Conservation (phyloP, 345 rosid species). For the Lepidium africanum region DNA sequence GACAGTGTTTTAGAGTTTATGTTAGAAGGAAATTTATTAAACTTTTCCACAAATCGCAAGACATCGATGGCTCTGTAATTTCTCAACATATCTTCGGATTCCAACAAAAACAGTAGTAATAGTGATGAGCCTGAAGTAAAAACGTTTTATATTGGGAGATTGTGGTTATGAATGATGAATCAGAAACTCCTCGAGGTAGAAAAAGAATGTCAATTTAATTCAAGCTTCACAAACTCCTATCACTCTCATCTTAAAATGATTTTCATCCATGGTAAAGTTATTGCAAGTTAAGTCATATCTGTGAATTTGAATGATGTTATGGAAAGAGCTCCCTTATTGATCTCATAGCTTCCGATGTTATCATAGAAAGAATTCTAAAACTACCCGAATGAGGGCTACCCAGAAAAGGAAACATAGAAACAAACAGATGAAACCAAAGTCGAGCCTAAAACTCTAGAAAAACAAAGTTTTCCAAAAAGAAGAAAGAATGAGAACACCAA, state of each 20-base stretch:
- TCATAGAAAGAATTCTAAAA: not conserved
- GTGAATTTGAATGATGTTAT: not conserved
- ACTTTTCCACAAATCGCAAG: not conserved
- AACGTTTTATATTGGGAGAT: not conserved
- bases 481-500: not conserved
- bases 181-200: not conserved
- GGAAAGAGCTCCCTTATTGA: not conserved
- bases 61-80: not conserved
- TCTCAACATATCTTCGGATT: not conserved
- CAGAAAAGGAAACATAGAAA: not conserved
- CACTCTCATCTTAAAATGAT: not conserved
- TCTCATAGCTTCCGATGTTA: no score
- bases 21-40: not conserved
- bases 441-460: conserved; percentile 5
- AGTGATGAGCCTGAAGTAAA: not conserved
- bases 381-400: not conserved
- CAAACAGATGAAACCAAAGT: not conserved
- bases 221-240: not conserved
- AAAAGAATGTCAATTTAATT: not conserved
- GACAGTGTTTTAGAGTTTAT: not conserved
- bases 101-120: not conserved
- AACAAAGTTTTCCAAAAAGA: conserved; percentile 2
- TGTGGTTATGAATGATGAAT: not conserved
- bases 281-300: not conserved
- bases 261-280: not conserved